phyloP scores from a whole-genome alignment of 306 rosid genomes.

The Rubus idaeus region DNA sequence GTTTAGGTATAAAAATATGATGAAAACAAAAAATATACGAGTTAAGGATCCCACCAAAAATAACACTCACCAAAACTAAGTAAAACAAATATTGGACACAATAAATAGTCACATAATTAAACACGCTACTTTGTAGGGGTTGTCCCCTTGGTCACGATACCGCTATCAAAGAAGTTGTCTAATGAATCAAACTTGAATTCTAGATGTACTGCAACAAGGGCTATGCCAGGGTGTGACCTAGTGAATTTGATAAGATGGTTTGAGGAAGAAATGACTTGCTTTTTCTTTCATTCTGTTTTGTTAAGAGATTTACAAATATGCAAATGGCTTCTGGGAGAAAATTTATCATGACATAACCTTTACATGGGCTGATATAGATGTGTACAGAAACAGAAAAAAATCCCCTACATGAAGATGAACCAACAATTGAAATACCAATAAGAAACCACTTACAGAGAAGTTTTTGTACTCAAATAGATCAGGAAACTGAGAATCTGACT shows the following conservation, averaged over 20 bases:
- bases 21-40: background rate
- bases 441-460: constrained; percentile 62
- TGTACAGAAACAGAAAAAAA: background rate
- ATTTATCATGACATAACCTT: background rate
- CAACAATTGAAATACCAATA: background rate
- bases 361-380: background rate
- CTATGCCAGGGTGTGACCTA: background rate
- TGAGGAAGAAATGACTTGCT: background rate
- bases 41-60: background rate
- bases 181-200: background rate
- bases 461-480: constrained; percentile 72
- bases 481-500: constrained; percentile 90
- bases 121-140: background rate
- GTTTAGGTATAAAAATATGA: background rate
- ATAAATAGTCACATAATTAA: background rate
- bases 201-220: background rate
- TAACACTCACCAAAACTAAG: background rate
- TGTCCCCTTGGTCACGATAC: background rate
- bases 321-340: constrained; percentile 2
- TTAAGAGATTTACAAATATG: background rate
- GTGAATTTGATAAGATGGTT: background rate
- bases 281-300: background rate
- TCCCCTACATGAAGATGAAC: background rate
- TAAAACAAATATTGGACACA: background rate
- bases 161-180: background rate